Evolutionary conservation across 2,329 filamentous ascomycete species (phyloP), one percentile per base, ranked within the genome.

Genomic region (Sclerotinia minor): DNA sequence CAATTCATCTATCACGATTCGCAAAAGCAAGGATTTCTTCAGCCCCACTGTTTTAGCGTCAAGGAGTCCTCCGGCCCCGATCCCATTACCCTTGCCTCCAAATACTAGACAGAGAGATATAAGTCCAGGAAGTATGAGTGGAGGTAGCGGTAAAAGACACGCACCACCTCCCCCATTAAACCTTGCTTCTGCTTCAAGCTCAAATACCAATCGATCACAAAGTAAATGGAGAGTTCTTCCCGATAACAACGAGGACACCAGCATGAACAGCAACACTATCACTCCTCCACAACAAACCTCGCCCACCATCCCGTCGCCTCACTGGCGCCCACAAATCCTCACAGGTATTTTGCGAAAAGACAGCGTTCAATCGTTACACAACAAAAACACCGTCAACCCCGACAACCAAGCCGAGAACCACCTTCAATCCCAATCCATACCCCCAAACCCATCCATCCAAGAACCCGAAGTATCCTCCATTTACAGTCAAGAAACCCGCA

Each of bases 41-140:
- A 58, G 53, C 29, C 72, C 72, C n/a, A 70, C 63, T 24, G 17
- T 52, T 24, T 69, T 69, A 17, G 13, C 55, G 17, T 54, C 47
- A 44, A 60, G 59, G 60, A 41, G 61, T 77, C 79, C 24, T 72
- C 72, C 21, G 73, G 79, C 49, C 80, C 80, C 61, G 80, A 82
- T 5, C 80, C 86, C 41, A 80, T 86, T 11, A 81, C 83, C 64
- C 26, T 24, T 67, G 26, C 64, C 64, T 29, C 64, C 64, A 47
- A 86, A 29, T 19, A 19, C 15, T 24, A 38, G 49, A 49, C 47
- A 52, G 19, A 64, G 29, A 13, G 49, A 65, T 26, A 41, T 55
- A 7, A 52, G 41, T 32, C 59, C 69, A 29, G 24, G n/a, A 32
- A 19, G 8, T 24, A 26, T 29, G n/a, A 35, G 32, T 15, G 19